Percentiles rank a stretch among this genome's conserved stretches.
These are phyloP conservation scores for Colletotrichum spaethianum DNA, from an alignment of 2,329 filamentous ascomycete species.

Conservation along the genomic window DNA sequence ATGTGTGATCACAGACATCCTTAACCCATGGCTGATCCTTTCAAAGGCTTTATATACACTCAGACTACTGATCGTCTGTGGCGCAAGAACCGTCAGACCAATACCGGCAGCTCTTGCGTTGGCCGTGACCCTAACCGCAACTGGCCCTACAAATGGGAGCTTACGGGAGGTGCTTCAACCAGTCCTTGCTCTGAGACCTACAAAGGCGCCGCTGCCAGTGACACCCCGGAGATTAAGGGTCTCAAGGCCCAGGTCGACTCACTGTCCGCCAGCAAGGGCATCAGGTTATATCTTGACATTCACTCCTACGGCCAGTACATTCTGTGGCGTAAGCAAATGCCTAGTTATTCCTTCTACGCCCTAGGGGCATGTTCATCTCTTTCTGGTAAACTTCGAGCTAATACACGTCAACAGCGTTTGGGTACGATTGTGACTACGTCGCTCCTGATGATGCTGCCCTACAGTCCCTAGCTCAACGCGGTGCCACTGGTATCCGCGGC, in stretches of 20 bases:
- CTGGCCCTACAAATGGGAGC: conserved; percentile 65
- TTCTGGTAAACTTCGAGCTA: not conserved
- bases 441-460: conserved; percentile 37
- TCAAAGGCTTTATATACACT: conserved; percentile 60
- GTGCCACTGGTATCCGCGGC: conserved; percentile 36
- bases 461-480: conserved; percentile 22
- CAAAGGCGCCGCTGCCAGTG: conserved; percentile 55
- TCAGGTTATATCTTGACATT: conserved; percentile 76
- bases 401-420: conserved; percentile 24
- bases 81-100: conserved; percentile 66
- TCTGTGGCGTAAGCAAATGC: conserved; percentile 42
- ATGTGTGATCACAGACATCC: too few species aligned
- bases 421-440: conserved; percentile 40
- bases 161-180: conserved; percentile 60
- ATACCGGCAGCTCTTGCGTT: conserved; percentile 52
- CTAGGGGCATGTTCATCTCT: too few species aligned
- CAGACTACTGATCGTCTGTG: conserved; percentile 63
- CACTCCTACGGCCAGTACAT: conserved; percentile 72
- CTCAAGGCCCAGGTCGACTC: conserved; percentile 61
- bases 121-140: conserved; percentile 70
- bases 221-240: conserved; percentile 62
- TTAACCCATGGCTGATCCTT: not conserved
- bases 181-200: conserved; percentile 64
- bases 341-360: not conserved
- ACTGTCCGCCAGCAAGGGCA: conserved; percentile 59